Base-by-base conservation (phyloP, 768 basidiomycete genomes). In the Leccinellum luteum region DNA sequence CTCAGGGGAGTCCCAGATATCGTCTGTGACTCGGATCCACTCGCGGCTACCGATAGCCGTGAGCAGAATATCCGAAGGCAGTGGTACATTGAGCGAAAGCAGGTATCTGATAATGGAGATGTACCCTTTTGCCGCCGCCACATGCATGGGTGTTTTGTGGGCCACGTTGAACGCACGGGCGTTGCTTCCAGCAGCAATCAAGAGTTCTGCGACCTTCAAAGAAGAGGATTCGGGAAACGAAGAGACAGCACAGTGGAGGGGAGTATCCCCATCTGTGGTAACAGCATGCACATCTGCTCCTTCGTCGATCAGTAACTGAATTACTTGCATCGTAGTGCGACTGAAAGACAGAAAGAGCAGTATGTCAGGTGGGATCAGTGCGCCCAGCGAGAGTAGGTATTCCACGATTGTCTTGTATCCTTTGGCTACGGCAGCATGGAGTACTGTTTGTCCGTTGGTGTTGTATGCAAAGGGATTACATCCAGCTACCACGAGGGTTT, bases 111-210 rank as follows among this genome's bases (percentile, higher is more conserved):
- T 41, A 17, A 41, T n/a, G 4, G n/a, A n/a, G 1, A 41, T 41
- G n/a, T 10, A 1, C 8, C 38, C 38, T 41, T 8, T 3, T 8
- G 9, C 41, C 8, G n/a, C 41, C 2, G 41, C 38, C n/a, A 1
- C 2, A 43, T 43, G 41, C 5, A 41, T 41, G 38, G n/a, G 38
- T 41, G n/a, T 41, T 19, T 41, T 1, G 1, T 41, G n/a, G 1
- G 9, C 0, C 10, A 10, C 8, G n/a, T 0, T 19, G 14, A 25
- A 2, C 13, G 38, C n/a, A n/a, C n/a, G n/a, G n/a, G n/a, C n/a
- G n/a, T n/a, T n/a, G n/a, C n/a, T n/a, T n/a, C n/a, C n/a, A n/a
- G n/a, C n/a, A n/a, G n/a, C n/a, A n/a, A n/a, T n/a, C n/a, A n/a
- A n/a, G n/a, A n/a, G n/a, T n/a, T 45, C 0, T 0, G 23, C 14